Evolutionary conservation across 1,139 yeast genomes (phyloP).

Genomic region (Geotrichum aggregatum): DNA sequence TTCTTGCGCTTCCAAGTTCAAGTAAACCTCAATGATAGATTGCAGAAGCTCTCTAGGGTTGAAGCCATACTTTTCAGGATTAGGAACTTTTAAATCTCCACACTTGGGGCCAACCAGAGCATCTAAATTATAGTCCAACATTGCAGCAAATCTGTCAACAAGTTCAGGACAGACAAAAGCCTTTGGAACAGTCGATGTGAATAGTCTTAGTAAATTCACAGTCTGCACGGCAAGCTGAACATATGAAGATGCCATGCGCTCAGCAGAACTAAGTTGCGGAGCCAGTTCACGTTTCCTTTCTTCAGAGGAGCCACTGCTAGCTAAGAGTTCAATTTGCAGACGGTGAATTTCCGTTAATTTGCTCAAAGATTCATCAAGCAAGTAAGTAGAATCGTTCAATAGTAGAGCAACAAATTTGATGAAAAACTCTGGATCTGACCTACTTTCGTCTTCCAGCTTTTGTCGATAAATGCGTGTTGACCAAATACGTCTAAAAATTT

Average conservation of each 20-base stretch:
- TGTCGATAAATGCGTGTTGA: constrained; percentile 60
- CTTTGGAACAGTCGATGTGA: constrained; percentile 79
- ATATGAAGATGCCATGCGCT: constrained; percentile 73
- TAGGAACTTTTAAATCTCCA: constrained; percentile 75
- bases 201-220: constrained; percentile 68
- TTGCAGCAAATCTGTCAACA: constrained; percentile 89
- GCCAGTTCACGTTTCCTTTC: constrained; percentile 10
- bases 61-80: constrained; percentile 80
- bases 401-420: constrained; percentile 89
- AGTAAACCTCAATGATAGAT: constrained; percentile 69
- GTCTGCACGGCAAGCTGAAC: constrained; percentile 84
- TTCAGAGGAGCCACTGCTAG: constrained; percentile 6
- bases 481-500: constrained; percentile 81
- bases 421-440: constrained; percentile 52
- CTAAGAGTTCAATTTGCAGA: constrained; percentile 54
- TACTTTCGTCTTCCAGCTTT: constrained; percentile 65
- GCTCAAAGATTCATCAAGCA: constrained; percentile 84
- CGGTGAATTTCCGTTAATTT: constrained; percentile 74
- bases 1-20: constrained; percentile 60
- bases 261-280: constrained; percentile 53
- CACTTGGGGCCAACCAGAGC: constrained; percentile 95
- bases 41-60: constrained; percentile 70
- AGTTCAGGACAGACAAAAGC: constrained; percentile 87
- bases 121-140: constrained; percentile 86
- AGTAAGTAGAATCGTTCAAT: constrained; percentile 88